A percentile compares a stretch with the other conserved stretches of the same genome.
Evolutionary conservation across 805 yeast genomes (phyloP).

Genomic region (Nakazawaea ernobii): DNA sequence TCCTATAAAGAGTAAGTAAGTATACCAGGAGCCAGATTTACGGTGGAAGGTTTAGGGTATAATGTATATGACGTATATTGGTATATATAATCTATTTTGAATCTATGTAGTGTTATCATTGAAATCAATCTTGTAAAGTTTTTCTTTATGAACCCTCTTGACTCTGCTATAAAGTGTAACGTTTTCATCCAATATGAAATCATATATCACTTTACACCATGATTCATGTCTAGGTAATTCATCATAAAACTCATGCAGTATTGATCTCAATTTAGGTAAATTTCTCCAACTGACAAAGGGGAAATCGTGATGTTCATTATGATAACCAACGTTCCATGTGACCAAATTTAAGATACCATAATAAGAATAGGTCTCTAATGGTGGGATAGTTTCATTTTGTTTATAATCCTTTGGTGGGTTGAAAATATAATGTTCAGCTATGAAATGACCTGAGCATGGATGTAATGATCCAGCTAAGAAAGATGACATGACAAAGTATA

Average conservation of each 20-base stretch:
- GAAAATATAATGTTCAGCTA: conserved; percentile 87
- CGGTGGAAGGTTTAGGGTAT: neutral
- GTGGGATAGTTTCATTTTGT: conserved; percentile 36
- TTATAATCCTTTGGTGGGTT: conserved; percentile 39
- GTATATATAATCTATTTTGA: neutral
- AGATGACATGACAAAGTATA: conserved; percentile 68
- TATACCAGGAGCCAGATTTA: too few species aligned
- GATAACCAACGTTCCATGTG: conserved; percentile 93
- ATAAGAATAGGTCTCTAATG: conserved; percentile 82
- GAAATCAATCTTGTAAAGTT: conserved; percentile 26
- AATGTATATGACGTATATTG: neutral
- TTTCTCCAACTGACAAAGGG: conserved; percentile 91
- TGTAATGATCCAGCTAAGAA: conserved; percentile 89
- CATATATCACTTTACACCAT: conserved; percentile 73
- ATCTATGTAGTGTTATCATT: conserved; percentile 22
- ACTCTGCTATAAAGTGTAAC: conserved; percentile 79
- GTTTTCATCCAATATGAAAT: conserved; percentile 62
- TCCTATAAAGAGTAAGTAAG: too few species aligned
- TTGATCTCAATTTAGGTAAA: conserved; percentile 52
- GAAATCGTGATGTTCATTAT: conserved; percentile 93
- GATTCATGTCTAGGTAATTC: conserved; percentile 72
- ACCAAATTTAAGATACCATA: conserved; percentile 73
- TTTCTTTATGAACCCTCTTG: conserved; percentile 43
- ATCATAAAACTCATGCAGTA: conserved; percentile 78
- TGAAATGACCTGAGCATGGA: conserved; percentile 93